Percentiles rank a stretch among this genome's conserved stretches.
phyloP scores from a whole-genome alignment of 2,329 filamentous ascomycete species.

The Claviceps monticola region DNA sequence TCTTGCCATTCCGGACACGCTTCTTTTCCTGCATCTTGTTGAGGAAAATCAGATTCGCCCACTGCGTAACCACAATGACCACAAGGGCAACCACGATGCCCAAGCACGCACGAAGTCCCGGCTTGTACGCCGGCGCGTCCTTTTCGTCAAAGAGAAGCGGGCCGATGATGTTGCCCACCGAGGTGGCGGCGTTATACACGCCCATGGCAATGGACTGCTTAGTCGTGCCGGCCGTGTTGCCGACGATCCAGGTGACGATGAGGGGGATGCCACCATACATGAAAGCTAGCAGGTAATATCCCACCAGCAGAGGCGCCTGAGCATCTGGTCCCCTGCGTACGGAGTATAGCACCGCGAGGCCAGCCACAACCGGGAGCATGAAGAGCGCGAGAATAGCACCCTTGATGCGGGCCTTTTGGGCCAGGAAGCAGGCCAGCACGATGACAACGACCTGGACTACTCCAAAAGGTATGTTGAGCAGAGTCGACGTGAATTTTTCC shows the following conservation, averaged over 20 bases:
- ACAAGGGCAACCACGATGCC: conserved; percentile 40
- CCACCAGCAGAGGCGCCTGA: conserved; percentile 32
- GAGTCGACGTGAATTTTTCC: conserved; percentile 39
- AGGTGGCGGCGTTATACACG: conserved; percentile 47
- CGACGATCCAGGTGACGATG: conserved; percentile 54
- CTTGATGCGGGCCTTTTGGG: conserved; percentile 43
- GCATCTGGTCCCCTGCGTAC: conserved; percentile 28
- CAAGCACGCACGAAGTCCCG: conserved; percentile 41
- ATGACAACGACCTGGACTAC: conserved; percentile 46
- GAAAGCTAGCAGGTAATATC: conserved; percentile 53
- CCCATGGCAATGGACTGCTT: conserved; percentile 54
- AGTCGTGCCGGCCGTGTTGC: conserved; percentile 53
- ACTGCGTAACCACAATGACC: conserved; percentile 38
- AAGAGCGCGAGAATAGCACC: conserved; percentile 37
- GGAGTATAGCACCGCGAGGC: conserved; percentile 41
- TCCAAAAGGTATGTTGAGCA: conserved; percentile 56
- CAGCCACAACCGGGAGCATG: conserved; percentile 46
- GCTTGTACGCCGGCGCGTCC: conserved; percentile 44
- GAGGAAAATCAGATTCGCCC: conserved; percentile 37
- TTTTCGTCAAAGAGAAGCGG: conserved; percentile 45
- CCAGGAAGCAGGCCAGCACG: conserved; percentile 42
- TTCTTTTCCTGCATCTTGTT: conserved; percentile 42
- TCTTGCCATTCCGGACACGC: conserved; percentile 46
- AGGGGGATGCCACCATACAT: conserved; percentile 52
- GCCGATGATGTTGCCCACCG: conserved; percentile 53